phyloP scores from a whole-genome alignment of 1,284 basidiomycete species.

The Dichomitus squalens region DNA sequence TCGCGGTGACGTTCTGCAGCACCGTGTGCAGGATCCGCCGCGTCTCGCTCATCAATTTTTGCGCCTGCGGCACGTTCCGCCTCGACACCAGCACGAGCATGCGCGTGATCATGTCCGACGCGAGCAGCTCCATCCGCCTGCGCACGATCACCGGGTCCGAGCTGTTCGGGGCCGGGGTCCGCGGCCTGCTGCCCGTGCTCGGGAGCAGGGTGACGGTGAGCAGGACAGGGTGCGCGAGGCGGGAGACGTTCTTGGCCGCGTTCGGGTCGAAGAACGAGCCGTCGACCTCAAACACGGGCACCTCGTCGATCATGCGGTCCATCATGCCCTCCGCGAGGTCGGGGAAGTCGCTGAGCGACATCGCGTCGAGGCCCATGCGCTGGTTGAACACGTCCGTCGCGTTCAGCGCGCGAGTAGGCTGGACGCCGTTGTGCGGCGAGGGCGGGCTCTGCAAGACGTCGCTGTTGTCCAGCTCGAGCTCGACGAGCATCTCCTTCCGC shows the following conservation, averaged over 20 bases:
- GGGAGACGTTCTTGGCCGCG: slow-evolving; percentile 77
- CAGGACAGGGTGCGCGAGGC: slow-evolving; percentile 86
- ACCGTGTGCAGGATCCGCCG: slow-evolving; percentile 85
- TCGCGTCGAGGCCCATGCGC: slow-evolving; percentile 76
- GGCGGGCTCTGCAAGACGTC: slow-evolving; percentile 44
- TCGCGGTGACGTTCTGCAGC: slow-evolving; percentile 76
- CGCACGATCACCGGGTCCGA: slow-evolving; percentile 88
- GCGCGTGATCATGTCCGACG: slow-evolving; percentile 93
- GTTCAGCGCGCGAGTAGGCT: slow-evolving; percentile 48
- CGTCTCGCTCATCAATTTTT: slow-evolving; percentile 87
- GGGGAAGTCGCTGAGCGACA: slow-evolving; percentile 67
- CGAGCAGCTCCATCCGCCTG: slow-evolving; percentile 91
- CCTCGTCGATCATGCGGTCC: slow-evolving; percentile 91
- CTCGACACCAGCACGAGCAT: slow-evolving; percentile 87
- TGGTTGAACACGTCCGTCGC: slow-evolving; percentile 82
- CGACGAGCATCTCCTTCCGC: slow-evolving; percentile 91
- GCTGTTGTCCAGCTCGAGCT: slow-evolving; percentile 86
- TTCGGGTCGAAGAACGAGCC: slow-evolving; percentile 91
- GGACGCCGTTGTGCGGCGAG: slow-evolving; percentile 22
- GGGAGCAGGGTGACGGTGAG: slow-evolving; percentile 88
- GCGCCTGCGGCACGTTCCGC: slow-evolving; percentile 85
- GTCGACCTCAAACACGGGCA: slow-evolving; percentile 90
- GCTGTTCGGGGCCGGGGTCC: slow-evolving; percentile 47
- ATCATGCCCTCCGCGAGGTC: slow-evolving; percentile 84
- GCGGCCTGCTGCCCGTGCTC: slow-evolving; percentile 39